Percentiles rank a stretch among this genome's conserved stretches.
Evolutionary conservation across 1,284 basidiomycete genomes (phyloP).

Genomic region (Rhodofomes roseus): DNA sequence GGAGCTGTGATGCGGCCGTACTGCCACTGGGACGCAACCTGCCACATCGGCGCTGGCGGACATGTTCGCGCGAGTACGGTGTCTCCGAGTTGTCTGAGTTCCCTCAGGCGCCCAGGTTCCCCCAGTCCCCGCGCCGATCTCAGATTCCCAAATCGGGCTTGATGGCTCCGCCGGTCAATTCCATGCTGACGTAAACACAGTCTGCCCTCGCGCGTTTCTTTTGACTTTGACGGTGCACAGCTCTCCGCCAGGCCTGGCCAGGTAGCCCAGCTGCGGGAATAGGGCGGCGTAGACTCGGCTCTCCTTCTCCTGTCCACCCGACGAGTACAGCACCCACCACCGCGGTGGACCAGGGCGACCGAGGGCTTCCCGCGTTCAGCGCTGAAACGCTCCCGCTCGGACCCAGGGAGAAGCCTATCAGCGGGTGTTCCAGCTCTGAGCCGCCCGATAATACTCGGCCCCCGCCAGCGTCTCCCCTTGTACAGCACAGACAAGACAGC

Average conservation of each 20-base stretch:
- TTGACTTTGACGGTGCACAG: conserved; percentile 1
- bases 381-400: neutral
- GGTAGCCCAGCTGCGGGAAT: neutral
- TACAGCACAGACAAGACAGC: neutral
- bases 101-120: neutral
- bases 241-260: neutral
- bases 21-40: conserved; percentile 3
- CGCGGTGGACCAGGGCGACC: neutral
- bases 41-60: neutral
- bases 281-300: too few relatives aligned
- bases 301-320: too few relatives aligned
- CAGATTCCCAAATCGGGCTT: conserved; percentile 1
- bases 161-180: neutral
- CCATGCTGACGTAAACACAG: neutral
- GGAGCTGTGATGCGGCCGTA: conserved; percentile 6
- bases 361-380: neutral
- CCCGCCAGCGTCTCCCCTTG: neutral
- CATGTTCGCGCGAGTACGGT: neutral
- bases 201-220: neutral
- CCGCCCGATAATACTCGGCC: neutral
- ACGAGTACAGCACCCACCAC: too few relatives aligned
- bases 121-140: neutral
- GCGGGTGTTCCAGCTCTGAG: neutral
- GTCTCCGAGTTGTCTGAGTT: neutral
- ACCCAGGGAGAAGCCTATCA: conserved; percentile 4